A percentile compares a stretch with the other conserved stretches of the same genome.
Conservation (phyloP, 768 basidiomycete species). For the Neoboletus magnificus region DNA sequence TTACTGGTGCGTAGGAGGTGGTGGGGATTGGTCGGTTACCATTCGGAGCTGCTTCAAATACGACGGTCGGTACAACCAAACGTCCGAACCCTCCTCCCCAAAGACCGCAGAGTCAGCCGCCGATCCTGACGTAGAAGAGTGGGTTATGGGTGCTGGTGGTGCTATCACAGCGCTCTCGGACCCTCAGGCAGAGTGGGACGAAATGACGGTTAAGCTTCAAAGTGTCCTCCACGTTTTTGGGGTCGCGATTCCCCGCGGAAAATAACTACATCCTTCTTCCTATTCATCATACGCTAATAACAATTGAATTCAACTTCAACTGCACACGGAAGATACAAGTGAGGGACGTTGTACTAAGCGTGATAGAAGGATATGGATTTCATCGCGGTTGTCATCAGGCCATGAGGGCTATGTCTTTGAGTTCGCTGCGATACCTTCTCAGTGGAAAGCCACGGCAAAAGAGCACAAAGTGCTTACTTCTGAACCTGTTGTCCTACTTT, state of each 20-base stretch:
- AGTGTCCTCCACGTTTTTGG: conserved; percentile 71
- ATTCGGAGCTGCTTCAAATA: conserved; percentile 90
- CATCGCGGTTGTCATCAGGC: conserved; percentile 38
- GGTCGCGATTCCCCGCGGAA: conserved; percentile 25
- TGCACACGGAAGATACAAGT: neutral
- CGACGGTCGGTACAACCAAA: conserved; percentile 35
- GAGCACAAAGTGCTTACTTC: conserved; percentile 45
- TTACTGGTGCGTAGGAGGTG: conserved; percentile 86
- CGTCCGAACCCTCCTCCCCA: conserved; percentile 7
- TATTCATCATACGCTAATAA: neutral
- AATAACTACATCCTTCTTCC: conserved; percentile 3
- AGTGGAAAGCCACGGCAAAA: conserved; percentile 2
- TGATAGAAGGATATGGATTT: neutral
- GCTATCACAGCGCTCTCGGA: conserved; percentile 94
- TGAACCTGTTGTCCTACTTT: conserved; percentile 89
- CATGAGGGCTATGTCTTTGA: conserved; percentile 80
- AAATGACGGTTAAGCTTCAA: conserved; percentile 84
- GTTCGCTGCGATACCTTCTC: conserved; percentile 48
- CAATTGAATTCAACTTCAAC: conserved; percentile 40
- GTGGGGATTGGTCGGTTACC: conserved; percentile 89
- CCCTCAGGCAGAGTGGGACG: conserved; percentile 87
- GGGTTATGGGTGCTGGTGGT: conserved; percentile 89
- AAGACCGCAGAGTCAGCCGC: conserved; percentile 11
- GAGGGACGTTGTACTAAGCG: neutral
- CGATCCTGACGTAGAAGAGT: conserved; percentile 43